Conservation (phyloP, 805 yeast genomes). For the Metschnikowia koreensis region DNA sequence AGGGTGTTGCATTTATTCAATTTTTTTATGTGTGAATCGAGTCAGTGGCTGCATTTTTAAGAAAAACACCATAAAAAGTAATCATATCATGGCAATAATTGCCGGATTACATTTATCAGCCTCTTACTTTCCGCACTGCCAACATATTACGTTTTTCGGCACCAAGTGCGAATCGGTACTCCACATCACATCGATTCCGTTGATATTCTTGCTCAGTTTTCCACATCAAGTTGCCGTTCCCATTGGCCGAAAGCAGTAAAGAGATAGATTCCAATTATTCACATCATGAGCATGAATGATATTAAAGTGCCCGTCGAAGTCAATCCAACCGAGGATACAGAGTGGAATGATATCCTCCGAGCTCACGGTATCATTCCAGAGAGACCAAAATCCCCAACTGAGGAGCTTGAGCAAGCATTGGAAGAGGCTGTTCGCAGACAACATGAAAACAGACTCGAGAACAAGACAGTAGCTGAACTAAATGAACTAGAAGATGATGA, state of each 20-base stretch:
- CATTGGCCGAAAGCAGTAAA: not conserved
- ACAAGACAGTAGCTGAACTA: slow-evolving; percentile 72
- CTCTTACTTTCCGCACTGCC: too few species aligned
- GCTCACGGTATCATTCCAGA: slow-evolving; percentile 90
- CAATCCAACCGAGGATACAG: slow-evolving; percentile 95
- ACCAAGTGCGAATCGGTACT: too few species aligned
- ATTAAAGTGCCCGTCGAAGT: slow-evolving; percentile 79
- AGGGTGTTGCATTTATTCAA: too few species aligned
- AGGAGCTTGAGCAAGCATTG: slow-evolving; percentile 80
- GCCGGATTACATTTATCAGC: too few species aligned
- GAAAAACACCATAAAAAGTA: too few species aligned
- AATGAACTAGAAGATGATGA: slow-evolving; percentile 90
- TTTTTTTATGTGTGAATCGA: too few species aligned
- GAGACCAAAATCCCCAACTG: slow-evolving; percentile 85
- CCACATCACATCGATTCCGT: too few species aligned
- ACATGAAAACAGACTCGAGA: slow-evolving; percentile 80
- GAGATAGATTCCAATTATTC: not conserved
- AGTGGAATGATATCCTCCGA: slow-evolving; percentile 96
- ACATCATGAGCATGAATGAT: slow-evolving; percentile 28
- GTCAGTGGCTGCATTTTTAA: too few species aligned
- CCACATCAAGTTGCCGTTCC: too few species aligned
- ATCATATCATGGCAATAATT: too few species aligned
- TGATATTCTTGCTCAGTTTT: too few species aligned
- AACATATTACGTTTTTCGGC: too few species aligned
- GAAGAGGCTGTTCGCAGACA: slow-evolving; percentile 78